Evolutionary conservation across 257 asterid species (phyloP).

Genomic region (Jasminum sambac): DNA sequence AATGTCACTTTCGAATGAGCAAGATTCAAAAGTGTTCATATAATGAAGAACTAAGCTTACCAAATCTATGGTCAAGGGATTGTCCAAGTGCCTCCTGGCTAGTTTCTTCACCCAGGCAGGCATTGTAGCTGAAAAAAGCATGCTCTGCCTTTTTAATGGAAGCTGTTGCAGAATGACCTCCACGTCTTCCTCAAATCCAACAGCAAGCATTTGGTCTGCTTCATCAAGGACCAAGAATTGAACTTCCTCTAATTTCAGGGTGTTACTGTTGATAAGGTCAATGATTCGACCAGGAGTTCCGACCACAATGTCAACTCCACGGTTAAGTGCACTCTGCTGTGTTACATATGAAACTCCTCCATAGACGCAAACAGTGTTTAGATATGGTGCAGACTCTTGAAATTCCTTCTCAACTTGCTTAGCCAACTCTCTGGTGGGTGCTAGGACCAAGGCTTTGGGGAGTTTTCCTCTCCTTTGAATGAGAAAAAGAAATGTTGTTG

Average conservation of each 20-base stretch:
- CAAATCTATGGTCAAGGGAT: conserved; percentile 87
- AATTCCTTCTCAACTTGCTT: conserved; percentile 95
- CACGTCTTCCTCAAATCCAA: conserved; percentile 97
- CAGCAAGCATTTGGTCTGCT: conserved; percentile 99
- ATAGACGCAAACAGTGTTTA: conserved; percentile 68
- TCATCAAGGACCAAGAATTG: conserved; percentile 90
- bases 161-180: conserved; percentile 71
- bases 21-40: background rate
- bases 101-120: conserved; percentile 94
- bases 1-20: background rate
- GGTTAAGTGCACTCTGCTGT: conserved; percentile 77
- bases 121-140: conserved; percentile 99
- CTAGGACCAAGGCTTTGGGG: conserved; percentile 89
- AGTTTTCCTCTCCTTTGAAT: conserved; percentile 69
- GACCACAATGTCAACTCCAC: conserved; percentile 94
- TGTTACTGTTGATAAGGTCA: conserved; percentile 69
- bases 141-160: conserved; percentile 84
- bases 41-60: conserved; percentile 39
- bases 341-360: conserved; percentile 87
- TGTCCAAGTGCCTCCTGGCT: conserved; percentile 68
- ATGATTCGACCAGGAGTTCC: conserved; percentile 99
- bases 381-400: conserved; percentile 77
- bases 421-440: conserved; percentile 97
- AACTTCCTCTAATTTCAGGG: conserved; percentile 81
- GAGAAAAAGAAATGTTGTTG: conserved; percentile 21